A percentile compares a stretch with the other conserved stretches of the same genome.
Evolutionary conservation across 2,329 filamentous ascomycete genomes (phyloP).

Genomic region (Aspergillus melleus): DNA sequence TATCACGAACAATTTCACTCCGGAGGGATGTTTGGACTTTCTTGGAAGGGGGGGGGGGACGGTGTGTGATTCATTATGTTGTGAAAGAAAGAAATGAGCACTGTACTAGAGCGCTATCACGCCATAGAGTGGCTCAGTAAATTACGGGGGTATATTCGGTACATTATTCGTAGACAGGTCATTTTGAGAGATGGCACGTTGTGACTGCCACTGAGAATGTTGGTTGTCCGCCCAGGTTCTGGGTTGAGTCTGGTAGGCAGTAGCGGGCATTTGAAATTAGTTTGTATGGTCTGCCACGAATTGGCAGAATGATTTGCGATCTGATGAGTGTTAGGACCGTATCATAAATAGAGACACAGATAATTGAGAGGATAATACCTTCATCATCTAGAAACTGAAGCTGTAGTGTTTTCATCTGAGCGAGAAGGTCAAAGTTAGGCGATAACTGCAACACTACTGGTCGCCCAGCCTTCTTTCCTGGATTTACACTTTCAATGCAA

Average conservation of each 20-base stretch:
- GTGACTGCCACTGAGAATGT: neutral
- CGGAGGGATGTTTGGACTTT: neutral
- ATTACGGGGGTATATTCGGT: neutral
- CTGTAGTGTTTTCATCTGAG: constrained; percentile 39
- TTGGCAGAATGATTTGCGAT: constrained; percentile 32
- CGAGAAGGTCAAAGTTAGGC: constrained; percentile 43
- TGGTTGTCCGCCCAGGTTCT: neutral
- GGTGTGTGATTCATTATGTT: neutral
- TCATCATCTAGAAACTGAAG: constrained; percentile 42
- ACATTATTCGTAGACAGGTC: neutral
- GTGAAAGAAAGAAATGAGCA: neutral
- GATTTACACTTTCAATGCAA: constrained; percentile 39
- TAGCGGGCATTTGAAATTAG: neutral
- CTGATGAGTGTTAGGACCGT: constrained; percentile 16
- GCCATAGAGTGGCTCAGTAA: neutral
- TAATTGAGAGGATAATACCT: constrained; percentile 27
- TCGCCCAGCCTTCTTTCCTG: constrained; percentile 39
- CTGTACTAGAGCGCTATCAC: neutral
- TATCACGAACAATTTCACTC: neutral
- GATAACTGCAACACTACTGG: constrained; percentile 39
- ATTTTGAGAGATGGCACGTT: neutral
- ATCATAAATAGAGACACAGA: neutral
- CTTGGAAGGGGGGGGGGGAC: neutral
- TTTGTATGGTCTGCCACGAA: constrained; percentile 24
- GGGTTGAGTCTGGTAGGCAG: neutral